Percentiles rank a stretch among this genome's conserved stretches.
Evolutionary conservation across 352 stramenopile genomes (phyloP).

Genomic region (Nannochloropsis limnetica): DNA sequence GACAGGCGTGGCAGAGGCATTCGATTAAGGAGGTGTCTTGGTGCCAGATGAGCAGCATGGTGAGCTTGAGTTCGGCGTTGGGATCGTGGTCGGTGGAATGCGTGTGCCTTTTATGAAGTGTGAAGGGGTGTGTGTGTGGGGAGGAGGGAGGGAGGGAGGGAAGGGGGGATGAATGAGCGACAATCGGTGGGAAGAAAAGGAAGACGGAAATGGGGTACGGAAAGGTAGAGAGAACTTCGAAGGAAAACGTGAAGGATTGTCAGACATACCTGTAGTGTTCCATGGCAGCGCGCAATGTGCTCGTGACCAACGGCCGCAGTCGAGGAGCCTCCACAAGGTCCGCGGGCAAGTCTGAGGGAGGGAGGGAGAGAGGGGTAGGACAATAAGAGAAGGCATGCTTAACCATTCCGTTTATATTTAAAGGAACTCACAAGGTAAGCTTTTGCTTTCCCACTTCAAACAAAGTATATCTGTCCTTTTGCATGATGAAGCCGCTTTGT

Average conservation of each 20-base stretch:
- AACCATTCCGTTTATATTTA: too few species aligned
- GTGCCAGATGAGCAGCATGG: constrained; percentile 32
- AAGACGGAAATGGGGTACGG: too few species aligned
- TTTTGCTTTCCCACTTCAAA: not conserved
- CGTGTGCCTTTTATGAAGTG: not conserved
- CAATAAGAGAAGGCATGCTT: too few species aligned
- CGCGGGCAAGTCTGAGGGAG: not conserved
- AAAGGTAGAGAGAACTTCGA: not conserved
- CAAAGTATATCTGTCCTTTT: not conserved
- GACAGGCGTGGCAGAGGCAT: constrained; percentile 12
- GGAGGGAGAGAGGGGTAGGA: not conserved
- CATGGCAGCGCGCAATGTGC: not conserved
- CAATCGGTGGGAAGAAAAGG: not conserved
- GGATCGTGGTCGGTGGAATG: not conserved
- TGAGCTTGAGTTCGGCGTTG: constrained; percentile 35
- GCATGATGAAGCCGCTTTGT: not conserved
- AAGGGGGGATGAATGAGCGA: not conserved
- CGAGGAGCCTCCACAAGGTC: not conserved
- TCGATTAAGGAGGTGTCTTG: not conserved
- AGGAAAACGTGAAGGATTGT: not conserved
- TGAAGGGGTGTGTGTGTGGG: not conserved
- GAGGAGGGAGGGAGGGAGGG: not conserved
- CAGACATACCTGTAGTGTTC: not conserved
- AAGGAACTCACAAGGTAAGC: too few species aligned
- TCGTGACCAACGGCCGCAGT: not conserved